A percentile compares a stretch with the other conserved stretches of the same genome.
These are phyloP conservation scores for Fonsecaea monophora DNA, from an alignment of 2,329 filamentous ascomycete genomes.

Conservation along the genomic window DNA sequence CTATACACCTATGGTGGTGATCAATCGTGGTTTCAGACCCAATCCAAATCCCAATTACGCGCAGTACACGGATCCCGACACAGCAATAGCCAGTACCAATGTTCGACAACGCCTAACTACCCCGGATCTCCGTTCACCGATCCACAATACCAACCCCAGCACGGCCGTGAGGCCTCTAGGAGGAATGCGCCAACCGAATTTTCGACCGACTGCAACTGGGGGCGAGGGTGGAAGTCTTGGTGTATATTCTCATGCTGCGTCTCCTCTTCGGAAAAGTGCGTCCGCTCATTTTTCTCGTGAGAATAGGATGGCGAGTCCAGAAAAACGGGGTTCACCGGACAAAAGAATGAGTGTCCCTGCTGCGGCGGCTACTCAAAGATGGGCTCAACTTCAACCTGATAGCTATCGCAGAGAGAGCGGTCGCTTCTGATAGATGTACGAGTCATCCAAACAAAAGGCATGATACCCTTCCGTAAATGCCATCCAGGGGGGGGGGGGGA, in stretches of 20 bases:
- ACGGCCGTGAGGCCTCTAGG: conserved; percentile 52
- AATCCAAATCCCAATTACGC: conserved; percentile 84
- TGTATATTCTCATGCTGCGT: conserved; percentile 78
- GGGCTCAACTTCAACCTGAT: conserved; percentile 42
- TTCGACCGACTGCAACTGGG: conserved; percentile 51
- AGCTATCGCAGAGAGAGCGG: conserved; percentile 43
- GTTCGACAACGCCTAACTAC: conserved; percentile 55
- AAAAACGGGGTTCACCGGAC: conserved; percentile 49
- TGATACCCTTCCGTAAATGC: conserved; percentile 16
- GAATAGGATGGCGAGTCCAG: conserved; percentile 42
- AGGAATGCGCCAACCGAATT: conserved; percentile 62
- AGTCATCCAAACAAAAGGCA: conserved; percentile 3
- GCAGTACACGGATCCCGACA: conserved; percentile 72
- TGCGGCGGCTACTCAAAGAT: conserved; percentile 45
- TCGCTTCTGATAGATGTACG: conserved; percentile 38
- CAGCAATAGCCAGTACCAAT: conserved; percentile 47
- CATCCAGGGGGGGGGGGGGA: neutral
- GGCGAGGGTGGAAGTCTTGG: conserved; percentile 80
- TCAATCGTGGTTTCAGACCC: conserved; percentile 79
- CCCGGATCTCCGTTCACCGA: conserved; percentile 50
- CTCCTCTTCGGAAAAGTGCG: conserved; percentile 79
- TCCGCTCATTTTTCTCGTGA: conserved; percentile 59
- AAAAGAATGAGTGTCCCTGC: conserved; percentile 52
- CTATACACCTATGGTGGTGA: conserved; percentile 66
- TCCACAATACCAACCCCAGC: conserved; percentile 57